Evolutionary conservation across 1,284 basidiomycete species (phyloP).

Genomic region (Malassezia globosa): DNA sequence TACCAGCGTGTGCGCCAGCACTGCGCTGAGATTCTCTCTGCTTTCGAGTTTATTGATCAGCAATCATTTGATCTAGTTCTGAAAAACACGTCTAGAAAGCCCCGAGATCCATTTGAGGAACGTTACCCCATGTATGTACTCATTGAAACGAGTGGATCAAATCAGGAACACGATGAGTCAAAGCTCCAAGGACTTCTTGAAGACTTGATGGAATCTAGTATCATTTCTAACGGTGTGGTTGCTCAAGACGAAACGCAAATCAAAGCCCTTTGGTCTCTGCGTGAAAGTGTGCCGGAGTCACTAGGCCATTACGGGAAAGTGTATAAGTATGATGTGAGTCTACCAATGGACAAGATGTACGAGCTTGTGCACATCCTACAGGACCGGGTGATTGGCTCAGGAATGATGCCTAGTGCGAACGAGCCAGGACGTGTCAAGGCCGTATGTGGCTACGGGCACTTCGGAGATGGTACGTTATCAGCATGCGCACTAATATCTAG

Average conservation of each 20-base stretch:
- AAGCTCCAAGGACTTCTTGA: constrained; percentile 79
- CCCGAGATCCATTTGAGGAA: constrained; percentile 38
- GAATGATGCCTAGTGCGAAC: constrained; percentile 57
- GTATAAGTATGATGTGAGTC: constrained; percentile 95
- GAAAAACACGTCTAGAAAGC: constrained; percentile 53
- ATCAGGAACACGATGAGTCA: constrained; percentile 89
- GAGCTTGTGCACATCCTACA: constrained; percentile 72
- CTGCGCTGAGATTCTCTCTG: constrained; percentile 88
- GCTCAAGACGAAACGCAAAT: constrained; percentile 87
- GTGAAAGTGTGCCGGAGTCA: constrained; percentile 89
- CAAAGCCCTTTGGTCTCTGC: constrained; percentile 75
- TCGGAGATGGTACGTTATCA: constrained; percentile 67
- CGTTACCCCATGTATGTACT: constrained; percentile 57
- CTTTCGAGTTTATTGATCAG: constrained; percentile 92
- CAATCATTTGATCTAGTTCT: constrained; percentile 70
- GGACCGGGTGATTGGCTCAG: constrained; percentile 62
- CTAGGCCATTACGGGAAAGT: constrained; percentile 85
- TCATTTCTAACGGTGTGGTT: constrained; percentile 81
- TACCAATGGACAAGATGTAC: constrained; percentile 81
- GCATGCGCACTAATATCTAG: constrained; percentile 50
- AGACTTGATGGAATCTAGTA: constrained; percentile 61
- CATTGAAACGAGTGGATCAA: constrained; percentile 89
- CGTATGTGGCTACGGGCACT: constrained; percentile 78
- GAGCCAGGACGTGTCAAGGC: constrained; percentile 49
- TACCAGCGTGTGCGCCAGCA: constrained; percentile 56